Percentiles rank a stretch among this genome's conserved stretches.
phyloP scores from a whole-genome alignment of 305 asterid genomes.

The Plantago rigida region DNA sequence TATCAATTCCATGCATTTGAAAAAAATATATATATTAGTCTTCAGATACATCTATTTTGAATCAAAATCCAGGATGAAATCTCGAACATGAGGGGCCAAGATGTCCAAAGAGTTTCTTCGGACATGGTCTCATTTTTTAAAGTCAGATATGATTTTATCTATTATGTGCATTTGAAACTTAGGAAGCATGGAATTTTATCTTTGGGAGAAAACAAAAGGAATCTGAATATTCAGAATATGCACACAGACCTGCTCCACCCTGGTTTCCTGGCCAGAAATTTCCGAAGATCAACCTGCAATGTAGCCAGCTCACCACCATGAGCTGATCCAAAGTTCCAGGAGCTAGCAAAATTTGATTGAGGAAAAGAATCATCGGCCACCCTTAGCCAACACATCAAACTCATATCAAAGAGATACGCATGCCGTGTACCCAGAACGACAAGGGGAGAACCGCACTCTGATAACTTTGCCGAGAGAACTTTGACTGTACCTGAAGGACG shows the following conservation, averaged over 20 bases:
- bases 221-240: slow-evolving; percentile 8
- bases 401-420: slow-evolving; percentile 70
- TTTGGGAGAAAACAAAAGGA: slow-evolving; percentile 3
- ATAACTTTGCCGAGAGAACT: slow-evolving; percentile 81
- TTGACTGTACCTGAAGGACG: slow-evolving; percentile 59
- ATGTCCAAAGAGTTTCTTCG: no score
- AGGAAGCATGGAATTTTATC: slow-evolving; percentile 2
- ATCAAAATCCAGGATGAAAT: no score
- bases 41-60: no score
- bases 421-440: slow-evolving; percentile 87
- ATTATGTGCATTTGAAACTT: no score
- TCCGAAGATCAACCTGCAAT: slow-evolving; percentile 83
- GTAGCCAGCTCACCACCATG: slow-evolving; percentile 86
- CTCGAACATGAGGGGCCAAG: no score
- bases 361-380: slow-evolving; percentile 91
- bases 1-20: no score
- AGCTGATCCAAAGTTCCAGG: slow-evolving; percentile 70
- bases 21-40: no score
- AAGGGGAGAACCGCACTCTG: slow-evolving; percentile 82
- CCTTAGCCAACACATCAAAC: slow-evolving; percentile 89
- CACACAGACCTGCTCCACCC: slow-evolving; percentile 87
- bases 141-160: no score
- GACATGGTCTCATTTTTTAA: no score
- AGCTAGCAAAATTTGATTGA: slow-evolving; percentile 80
- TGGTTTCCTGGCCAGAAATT: slow-evolving; percentile 80